Evolutionary conservation across 2,329 filamentous ascomycete species (phyloP).

Genomic region (Penicillium sp.): DNA sequence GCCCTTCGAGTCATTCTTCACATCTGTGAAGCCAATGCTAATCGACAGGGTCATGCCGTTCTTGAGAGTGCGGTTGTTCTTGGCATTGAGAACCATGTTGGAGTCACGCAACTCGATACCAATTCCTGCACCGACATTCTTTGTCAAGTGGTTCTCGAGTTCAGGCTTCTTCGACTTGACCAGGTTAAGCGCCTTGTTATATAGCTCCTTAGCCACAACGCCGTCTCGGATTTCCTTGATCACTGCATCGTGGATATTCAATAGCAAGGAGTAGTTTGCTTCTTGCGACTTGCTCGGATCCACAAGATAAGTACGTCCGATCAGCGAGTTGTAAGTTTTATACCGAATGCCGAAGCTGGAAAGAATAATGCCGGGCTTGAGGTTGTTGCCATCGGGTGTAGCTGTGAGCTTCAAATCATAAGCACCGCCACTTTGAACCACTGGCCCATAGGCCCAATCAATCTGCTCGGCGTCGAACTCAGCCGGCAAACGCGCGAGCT

Average conservation of each 20-base stretch:
- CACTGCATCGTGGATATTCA: slow-evolving; percentile 83
- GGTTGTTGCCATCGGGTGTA: slow-evolving; percentile 77
- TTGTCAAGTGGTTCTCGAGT: slow-evolving; percentile 90
- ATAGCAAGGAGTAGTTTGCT: slow-evolving; percentile 86
- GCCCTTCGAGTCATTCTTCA: slow-evolving; percentile 86
- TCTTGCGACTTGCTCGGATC: slow-evolving; percentile 97
- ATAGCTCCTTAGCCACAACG: slow-evolving; percentile 83
- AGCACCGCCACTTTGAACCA: slow-evolving; percentile 92
- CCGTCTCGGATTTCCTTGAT: slow-evolving; percentile 91
- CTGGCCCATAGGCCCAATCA: slow-evolving; percentile 90
- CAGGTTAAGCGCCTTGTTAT: slow-evolving; percentile 79
- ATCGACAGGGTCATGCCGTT: slow-evolving; percentile 97
- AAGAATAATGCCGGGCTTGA: slow-evolving; percentile 93
- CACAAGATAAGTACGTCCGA: slow-evolving; percentile 92
- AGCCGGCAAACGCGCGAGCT: slow-evolving; percentile 75
- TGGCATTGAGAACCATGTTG: slow-evolving; percentile 82
- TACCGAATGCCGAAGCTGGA: slow-evolving; percentile 91
- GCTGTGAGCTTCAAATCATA: slow-evolving; percentile 85
- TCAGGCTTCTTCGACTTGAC: slow-evolving; percentile 92
- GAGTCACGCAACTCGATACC: slow-evolving; percentile 88
- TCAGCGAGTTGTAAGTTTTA: slow-evolving; percentile 91
- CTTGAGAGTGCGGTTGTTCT: slow-evolving; percentile 80
- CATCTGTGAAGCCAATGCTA: slow-evolving; percentile 85
- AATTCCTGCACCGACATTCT: slow-evolving; percentile 88
- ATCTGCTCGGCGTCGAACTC: slow-evolving; percentile 88